Evolutionary conservation across 352 stramenopile species (phyloP), one percentile per base, ranked within the genome.

Genomic region (Pythium biforme): DNA sequence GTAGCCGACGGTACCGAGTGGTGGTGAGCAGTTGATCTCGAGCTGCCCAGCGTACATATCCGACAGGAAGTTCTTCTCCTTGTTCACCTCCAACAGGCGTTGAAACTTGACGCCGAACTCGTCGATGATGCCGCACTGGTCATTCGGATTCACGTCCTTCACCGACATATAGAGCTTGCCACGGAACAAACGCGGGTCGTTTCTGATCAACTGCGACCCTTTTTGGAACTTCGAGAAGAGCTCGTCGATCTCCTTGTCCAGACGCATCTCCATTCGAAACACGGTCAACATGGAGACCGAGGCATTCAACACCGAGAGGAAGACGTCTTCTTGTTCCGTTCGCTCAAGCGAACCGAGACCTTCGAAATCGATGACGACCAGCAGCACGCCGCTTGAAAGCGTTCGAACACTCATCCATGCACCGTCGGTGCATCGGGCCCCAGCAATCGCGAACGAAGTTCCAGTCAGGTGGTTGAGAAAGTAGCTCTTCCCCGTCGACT

Each of bases 401-500:
- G 87, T 55, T 3, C 75, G 74, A 15, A 88, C 22, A 0, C 69
- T 76, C 78, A 90, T 86, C 78, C 81, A 90, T 6, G 79, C 78
- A 5, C 81, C 81, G 69, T 90, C 77, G 0, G 79, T 88, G 53
- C 81, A 88, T 17, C 79, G 73, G 15, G 74, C 73, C 14, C 79
- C 81, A 55, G 81, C 68, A 54, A 88, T 90, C 3, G 81, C 80
- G 70, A 90, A 92, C 26, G 82, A 92, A 1, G 73, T 87, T n/a
- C 83, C 80, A 0, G 78, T 92, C 58, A 92, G 54, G 49, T 90
- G 83, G 25, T 92, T 92, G 2, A 92, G 51, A 25, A 89, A 90
- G 48, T 91, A 92, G 45, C 80, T 90, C 43, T 92, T 90, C 2
- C 83, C 83, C 2, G 83, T 92, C 1, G 83, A 92, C 47, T 92